phyloP scores from a whole-genome alignment of 331 rosid genomes.

The Cydonia oblonga region DNA sequence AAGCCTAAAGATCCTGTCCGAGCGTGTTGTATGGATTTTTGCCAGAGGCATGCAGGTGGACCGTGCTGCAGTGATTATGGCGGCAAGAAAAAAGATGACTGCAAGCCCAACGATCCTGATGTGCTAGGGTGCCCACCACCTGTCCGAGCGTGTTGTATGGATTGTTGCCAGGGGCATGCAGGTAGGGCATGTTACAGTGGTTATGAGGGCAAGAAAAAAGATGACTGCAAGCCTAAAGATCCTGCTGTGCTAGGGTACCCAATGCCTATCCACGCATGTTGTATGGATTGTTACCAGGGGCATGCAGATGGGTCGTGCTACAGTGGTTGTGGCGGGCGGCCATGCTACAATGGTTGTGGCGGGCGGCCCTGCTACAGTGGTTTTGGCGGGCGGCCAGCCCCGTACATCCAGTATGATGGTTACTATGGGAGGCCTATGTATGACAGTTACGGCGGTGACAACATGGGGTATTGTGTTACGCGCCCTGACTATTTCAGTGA shows the following conservation, averaged over 20 bases:
- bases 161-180: slow-evolving; percentile 23
- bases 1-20: slow-evolving; percentile 4
- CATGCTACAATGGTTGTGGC: background rate
- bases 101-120: too few relatives aligned
- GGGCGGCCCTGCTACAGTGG: background rate
- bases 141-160: background rate
- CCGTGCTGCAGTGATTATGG: slow-evolving; percentile 8
- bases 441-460: slow-evolving; percentile 44
- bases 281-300: slow-evolving; percentile 26
- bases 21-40: slow-evolving; percentile 12
- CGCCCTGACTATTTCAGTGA: slow-evolving; percentile 3
- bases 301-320: slow-evolving; percentile 27
- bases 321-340: slow-evolving; percentile 16
- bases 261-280: slow-evolving; percentile 3
- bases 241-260: background rate
- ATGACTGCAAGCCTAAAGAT: too few relatives aligned
- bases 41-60: slow-evolving; percentile 29
- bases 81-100: too few relatives aligned
- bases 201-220: too few relatives aligned
- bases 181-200: background rate
- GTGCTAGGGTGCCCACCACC: background rate
- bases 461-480: background rate
- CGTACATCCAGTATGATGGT: slow-evolving; percentile 23
- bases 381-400: slow-evolving; percentile 21
- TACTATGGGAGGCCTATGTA: slow-evolving; percentile 45